Evolutionary conservation across 768 basidiomycete genomes (phyloP), one percentile per base, ranked within the genome.

Genomic region (Hortiboletus flavorubellus): DNA sequence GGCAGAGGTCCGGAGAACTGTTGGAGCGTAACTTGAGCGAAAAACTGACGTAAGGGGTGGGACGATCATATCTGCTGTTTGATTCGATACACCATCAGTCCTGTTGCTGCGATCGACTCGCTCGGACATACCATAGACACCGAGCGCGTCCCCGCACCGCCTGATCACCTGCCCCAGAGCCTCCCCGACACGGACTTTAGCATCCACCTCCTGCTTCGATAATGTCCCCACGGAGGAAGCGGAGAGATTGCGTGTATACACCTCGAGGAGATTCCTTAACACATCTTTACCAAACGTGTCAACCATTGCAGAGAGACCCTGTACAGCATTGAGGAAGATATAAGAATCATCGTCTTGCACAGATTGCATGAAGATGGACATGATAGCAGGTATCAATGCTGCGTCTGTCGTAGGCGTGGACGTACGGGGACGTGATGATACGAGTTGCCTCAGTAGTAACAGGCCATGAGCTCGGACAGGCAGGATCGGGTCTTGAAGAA

Each of bases 381-480:
- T 73, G 60, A 98, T 91, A 1, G 87, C 89, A 7, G 93, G 93
- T 15, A 86, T 71, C 26, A 98, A 75, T 0, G 89, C 87, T 4
- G 76, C 72, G 61, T 89, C 84, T 12, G 75, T 65, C n/a, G 62
- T 57, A 34, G 47, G 53, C 8, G 52, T 7, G 30, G 62, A 52
- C 18, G 48, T 26, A 34, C 35, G 60, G 51, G 58, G 63, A 64
- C 56, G 58, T 62, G 67, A 60, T 23, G 78, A 75, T 18, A 94
- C 84, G 26, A 98, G 81, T 56, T 91, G 81, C 46, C 89, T 85
- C 21, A 98, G 78, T 23, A 94, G 77, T 37, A 92, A 75, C 3
- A 98, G 76, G 7, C 96, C 96, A 66, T 98, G 94, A 1, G 92
- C 96, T 45, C 95, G 87, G 39, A 98, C 94, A 21, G 96, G 95